Percentiles rank a stretch among this genome's conserved stretches.
phyloP scores from a whole-genome alignment of 73 alveolate species.

The Tetrahymena malaccensis region DNA sequence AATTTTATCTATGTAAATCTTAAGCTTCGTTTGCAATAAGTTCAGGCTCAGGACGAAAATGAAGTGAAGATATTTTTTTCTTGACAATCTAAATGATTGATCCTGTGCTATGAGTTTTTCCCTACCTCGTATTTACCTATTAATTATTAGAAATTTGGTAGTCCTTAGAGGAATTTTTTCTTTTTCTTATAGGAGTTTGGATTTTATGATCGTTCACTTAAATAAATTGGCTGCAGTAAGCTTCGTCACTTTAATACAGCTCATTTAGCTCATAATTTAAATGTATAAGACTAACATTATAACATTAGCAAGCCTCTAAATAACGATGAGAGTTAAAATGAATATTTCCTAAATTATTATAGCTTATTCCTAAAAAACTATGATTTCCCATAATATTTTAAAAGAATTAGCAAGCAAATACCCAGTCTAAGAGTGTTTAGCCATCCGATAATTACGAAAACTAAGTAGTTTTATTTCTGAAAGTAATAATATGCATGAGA shows the following conservation, averaged over 20 bases:
- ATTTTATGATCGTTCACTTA: background rate
- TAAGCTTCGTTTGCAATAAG: background rate
- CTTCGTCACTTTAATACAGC: background rate
- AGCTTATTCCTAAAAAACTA: background rate
- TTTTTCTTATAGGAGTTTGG: background rate
- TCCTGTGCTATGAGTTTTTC: background rate
- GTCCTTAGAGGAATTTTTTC: background rate
- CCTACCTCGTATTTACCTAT: background rate
- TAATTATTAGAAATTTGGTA: background rate
- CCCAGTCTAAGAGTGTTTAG: background rate
- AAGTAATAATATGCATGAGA: background rate
- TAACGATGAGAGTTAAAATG: background rate
- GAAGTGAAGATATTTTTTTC: background rate
- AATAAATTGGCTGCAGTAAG: background rate
- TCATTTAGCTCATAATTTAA: background rate
- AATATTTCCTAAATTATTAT: background rate
- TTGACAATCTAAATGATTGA: background rate
- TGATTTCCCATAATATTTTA: background rate
- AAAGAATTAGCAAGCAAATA: background rate
- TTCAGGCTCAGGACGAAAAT: background rate
- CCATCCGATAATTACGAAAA: background rate
- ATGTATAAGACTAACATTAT: background rate
- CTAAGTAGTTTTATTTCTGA: background rate
- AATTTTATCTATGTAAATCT: background rate
- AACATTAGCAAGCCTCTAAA: background rate